These are phyloP conservation scores for Theileria equi DNA, from an alignment of 169 alveolate species.

Conservation along the genomic window DNA sequence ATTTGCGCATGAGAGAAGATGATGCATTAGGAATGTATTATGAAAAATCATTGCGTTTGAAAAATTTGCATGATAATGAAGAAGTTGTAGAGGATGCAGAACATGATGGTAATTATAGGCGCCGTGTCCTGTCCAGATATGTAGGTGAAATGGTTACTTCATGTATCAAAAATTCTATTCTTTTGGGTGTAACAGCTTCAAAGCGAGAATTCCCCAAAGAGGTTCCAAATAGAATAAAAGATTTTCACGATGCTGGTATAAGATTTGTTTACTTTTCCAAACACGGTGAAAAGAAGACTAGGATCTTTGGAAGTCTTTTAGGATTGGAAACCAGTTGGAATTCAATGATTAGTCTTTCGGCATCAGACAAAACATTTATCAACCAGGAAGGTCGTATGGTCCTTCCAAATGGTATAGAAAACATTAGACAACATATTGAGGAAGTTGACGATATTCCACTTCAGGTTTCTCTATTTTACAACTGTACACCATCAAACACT, in stretches of 20 bases:
- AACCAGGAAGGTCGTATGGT: conserved; percentile 66
- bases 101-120: background rate
- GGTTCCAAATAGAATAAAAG: conserved; percentile 48
- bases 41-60: conserved; percentile 21
- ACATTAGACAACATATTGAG: conserved; percentile 55
- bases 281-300: conserved; percentile 67
- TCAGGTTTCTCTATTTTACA: conserved; percentile 49
- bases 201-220: conserved; percentile 54
- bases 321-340: conserved; percentile 82
- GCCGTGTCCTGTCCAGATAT: conserved; percentile 41
- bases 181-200: conserved; percentile 52
- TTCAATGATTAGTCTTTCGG: conserved; percentile 70
- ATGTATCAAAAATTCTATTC: conserved; percentile 37
- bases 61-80: conserved; percentile 28
- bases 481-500: conserved; percentile 29
- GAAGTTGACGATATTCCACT: conserved; percentile 65
- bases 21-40: conserved; percentile 3
- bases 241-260: conserved; percentile 72
- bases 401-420: conserved; percentile 62
- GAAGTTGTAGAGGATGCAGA: background rate
- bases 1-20: conserved; percentile 18
- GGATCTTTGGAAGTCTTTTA: conserved; percentile 66
- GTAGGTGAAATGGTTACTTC: conserved; percentile 54
- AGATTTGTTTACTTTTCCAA: conserved; percentile 75
- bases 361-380: conserved; percentile 33